Evolutionary conservation across 192 early-diverging fungal species (phyloP).

Genomic region (Diversispora epigaea): DNA sequence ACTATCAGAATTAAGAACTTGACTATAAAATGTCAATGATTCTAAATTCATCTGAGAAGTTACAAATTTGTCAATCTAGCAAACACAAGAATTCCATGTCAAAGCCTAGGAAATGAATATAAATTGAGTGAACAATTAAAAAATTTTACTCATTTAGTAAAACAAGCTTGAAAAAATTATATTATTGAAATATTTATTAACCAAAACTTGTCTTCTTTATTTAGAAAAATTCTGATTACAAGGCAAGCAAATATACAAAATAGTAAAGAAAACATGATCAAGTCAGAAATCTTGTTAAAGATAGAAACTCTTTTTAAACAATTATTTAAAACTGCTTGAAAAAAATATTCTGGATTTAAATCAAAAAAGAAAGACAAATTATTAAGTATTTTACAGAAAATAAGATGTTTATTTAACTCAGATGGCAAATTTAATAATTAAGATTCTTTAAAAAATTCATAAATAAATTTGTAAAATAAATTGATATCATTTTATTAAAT

Average conservation of each 20-base stretch:
- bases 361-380: too few relatives aligned
- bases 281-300: too few relatives aligned
- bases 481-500: too few relatives aligned
- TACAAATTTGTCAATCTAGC: background rate
- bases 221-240: conserved; percentile 2
- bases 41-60: background rate
- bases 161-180: background rate
- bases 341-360: too few relatives aligned
- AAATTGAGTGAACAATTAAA: background rate
- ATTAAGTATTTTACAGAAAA: too few relatives aligned
- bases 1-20: background rate
- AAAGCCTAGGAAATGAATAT: background rate
- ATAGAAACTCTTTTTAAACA: too few relatives aligned
- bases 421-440: too few relatives aligned
- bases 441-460: too few relatives aligned
- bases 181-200: conserved; percentile 5
- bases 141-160: background rate
- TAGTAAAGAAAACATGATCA: too few relatives aligned
- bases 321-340: too few relatives aligned
- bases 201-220: background rate
- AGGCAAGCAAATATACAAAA: background rate
- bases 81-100: background rate
- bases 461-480: too few relatives aligned
- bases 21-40: background rate
- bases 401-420: too few relatives aligned